A percentile compares a stretch with the other conserved stretches of the same genome.
Conservation (phyloP, 164 flowering plant species). For the Saururus chinensis region DNA sequence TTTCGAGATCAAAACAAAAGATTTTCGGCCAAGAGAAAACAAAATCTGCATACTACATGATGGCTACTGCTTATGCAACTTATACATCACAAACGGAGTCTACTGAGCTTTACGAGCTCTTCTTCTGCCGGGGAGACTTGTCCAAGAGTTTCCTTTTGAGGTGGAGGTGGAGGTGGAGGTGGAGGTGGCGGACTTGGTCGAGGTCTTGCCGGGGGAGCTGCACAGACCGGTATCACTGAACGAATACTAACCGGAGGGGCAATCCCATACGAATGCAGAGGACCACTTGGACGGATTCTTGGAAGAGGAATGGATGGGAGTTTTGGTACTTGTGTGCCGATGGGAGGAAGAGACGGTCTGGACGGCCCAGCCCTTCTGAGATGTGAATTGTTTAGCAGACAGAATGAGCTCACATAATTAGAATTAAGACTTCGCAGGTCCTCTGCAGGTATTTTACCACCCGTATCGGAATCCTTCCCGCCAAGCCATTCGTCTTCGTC, state of each 20-base stretch:
- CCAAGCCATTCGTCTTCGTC: constrained; percentile 29
- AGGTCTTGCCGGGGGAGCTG: constrained; percentile 29
- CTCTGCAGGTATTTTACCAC: constrained; percentile 9
- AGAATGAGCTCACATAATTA: not conserved
- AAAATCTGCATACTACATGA: constrained; percentile 3
- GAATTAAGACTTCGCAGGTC: constrained; percentile 7
- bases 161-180: constrained; percentile 7
- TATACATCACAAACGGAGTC: constrained; percentile 3
- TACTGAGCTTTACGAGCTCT: constrained; percentile 6
- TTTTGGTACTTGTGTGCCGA: constrained; percentile 1
- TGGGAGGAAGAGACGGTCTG: constrained; percentile 6
- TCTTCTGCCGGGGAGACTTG: constrained; percentile 3
- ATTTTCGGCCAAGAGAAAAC: constrained; percentile 2
- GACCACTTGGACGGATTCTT: constrained; percentile 3
- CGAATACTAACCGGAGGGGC: constrained; percentile 46
- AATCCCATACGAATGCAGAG: constrained; percentile 15
- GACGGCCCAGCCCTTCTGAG: constrained; percentile 4
- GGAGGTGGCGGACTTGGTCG: constrained; percentile 7
- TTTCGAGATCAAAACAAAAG: constrained; percentile 3
- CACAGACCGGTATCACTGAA: constrained; percentile 41
- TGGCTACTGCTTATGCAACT: not conserved
- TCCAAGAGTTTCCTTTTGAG: constrained; percentile 8
- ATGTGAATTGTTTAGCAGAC: not conserved
- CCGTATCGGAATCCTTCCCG: constrained; percentile 4
- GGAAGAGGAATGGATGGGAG: constrained; percentile 4